Evolutionary conservation across 1,284 basidiomycete genomes (phyloP).

Genomic region (Sparassis latifolia): DNA sequence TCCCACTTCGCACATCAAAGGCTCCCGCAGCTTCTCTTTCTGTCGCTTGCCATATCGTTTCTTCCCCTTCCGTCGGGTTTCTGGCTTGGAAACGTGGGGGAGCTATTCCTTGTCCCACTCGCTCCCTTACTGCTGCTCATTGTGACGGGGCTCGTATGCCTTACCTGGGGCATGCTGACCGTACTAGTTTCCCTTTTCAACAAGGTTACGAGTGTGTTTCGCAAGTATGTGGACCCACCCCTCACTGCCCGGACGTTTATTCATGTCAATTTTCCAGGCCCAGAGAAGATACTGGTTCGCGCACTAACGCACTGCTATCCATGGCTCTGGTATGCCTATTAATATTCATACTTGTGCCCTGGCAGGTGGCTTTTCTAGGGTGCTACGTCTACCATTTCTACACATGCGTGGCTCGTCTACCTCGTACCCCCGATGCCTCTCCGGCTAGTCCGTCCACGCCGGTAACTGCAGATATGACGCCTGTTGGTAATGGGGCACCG

Average conservation of each 20-base stretch:
- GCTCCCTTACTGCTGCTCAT: slow-evolving; percentile 50
- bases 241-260: not conserved
- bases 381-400: slow-evolving; percentile 74
- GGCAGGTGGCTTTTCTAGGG: slow-evolving; percentile 85
- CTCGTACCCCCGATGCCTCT: slow-evolving; percentile 1
- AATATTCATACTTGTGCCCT: slow-evolving; percentile 75
- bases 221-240: slow-evolving; percentile 31
- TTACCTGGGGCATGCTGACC: slow-evolving; percentile 42
- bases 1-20: slow-evolving; percentile 31
- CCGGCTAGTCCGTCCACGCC: slow-evolving; percentile 9
- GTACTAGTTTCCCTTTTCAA: slow-evolving; percentile 13
- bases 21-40: slow-evolving; percentile 36
- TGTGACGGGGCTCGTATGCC: slow-evolving; percentile 52
- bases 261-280: not conserved
- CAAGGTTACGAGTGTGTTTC: slow-evolving; percentile 17
- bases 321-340: slow-evolving; percentile 56
- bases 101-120: slow-evolving; percentile 41
- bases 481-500: no score
- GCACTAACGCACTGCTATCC: slow-evolving; percentile 46
- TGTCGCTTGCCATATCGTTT: slow-evolving; percentile 40
- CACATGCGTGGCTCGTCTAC: slow-evolving; percentile 41
- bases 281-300: slow-evolving; percentile 31
- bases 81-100: slow-evolving; percentile 55
- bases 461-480: no score
- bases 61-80: slow-evolving; percentile 49